These are phyloP conservation scores for Trifolium subterraneum DNA, from an alignment of 306 rosid genomes.

Conservation along the genomic window DNA sequence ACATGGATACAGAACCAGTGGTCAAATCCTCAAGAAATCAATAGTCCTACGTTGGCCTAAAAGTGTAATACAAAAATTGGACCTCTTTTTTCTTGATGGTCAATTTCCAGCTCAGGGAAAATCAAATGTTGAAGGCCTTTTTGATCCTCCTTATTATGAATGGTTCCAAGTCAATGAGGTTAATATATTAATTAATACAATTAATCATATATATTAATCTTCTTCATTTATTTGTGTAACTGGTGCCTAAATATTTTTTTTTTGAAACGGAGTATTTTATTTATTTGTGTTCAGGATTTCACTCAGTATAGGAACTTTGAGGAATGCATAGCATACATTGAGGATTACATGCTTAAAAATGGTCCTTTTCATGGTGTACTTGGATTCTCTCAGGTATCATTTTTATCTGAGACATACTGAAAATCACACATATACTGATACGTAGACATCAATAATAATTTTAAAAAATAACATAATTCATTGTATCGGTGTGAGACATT, in stretches of 20 bases:
- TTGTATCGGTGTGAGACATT: too few species aligned
- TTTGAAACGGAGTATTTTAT: background rate
- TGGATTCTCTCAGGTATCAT: conserved; percentile 58
- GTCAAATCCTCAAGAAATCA: conserved; percentile 48
- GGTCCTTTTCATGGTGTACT: conserved; percentile 67
- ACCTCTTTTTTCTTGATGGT: conserved; percentile 55
- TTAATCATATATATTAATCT: background rate
- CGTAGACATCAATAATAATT: too few species aligned
- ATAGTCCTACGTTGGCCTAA: conserved; percentile 48
- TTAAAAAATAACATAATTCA: too few species aligned
- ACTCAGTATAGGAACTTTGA: conserved; percentile 45
- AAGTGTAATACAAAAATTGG: conserved; percentile 44
- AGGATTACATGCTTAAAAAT: conserved; percentile 59
- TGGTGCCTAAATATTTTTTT: background rate
- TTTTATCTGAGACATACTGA: too few species aligned
- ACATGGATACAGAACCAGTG: conserved; percentile 63
- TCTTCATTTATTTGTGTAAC: background rate
- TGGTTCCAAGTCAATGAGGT: conserved; percentile 66
- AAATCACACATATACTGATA: too few species aligned
- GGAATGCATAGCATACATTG: conserved; percentile 51
- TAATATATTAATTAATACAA: background rate
- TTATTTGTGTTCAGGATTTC: conserved; percentile 38
- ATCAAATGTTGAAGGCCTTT: conserved; percentile 49
- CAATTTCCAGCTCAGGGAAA: conserved; percentile 53
- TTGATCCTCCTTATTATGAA: conserved; percentile 60